A percentile compares a stretch with the other conserved stretches of the same genome.
phyloP scores from a whole-genome alignment of 345 rosid species.

The Lepidium africanum region DNA sequence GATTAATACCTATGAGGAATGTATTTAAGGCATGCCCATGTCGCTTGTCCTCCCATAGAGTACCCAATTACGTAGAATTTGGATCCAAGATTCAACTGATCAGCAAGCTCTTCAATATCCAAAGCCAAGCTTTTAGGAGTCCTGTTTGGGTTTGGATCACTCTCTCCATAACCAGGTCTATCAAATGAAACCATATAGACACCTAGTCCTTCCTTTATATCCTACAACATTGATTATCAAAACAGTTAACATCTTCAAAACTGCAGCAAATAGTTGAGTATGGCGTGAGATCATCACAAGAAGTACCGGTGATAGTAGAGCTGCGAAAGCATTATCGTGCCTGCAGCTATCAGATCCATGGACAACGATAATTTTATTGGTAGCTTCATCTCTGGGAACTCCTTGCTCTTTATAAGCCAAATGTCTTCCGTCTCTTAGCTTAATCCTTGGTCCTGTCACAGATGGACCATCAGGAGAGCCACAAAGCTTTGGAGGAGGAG shows the following conservation, averaged over 20 bases:
- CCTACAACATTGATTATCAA: slow-evolving; percentile 33
- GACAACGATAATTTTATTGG: slow-evolving; percentile 34
- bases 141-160: slow-evolving; percentile 50
- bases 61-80: slow-evolving; percentile 43
- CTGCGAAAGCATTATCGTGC: slow-evolving; percentile 34
- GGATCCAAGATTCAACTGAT: slow-evolving; percentile 53
- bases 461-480: slow-evolving; percentile 46
- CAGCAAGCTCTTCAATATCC: slow-evolving; percentile 67
- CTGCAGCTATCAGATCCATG: slow-evolving; percentile 48
- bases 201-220: slow-evolving; percentile 42
- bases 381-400: slow-evolving; percentile 42
- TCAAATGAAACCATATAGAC: slow-evolving; percentile 55
- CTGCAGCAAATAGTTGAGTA: neutral
- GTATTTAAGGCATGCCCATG: slow-evolving; percentile 61
- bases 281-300: neutral
- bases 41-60: slow-evolving; percentile 52
- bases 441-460: slow-evolving; percentile 47
- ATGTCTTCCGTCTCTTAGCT: slow-evolving; percentile 57
- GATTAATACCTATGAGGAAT: slow-evolving; percentile 53
- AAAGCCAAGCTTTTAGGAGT: slow-evolving; percentile 46
- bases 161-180: slow-evolving; percentile 73
- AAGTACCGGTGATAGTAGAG: slow-evolving; percentile 34
- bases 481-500: slow-evolving; percentile 40
- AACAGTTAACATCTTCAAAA: neutral
- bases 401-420: slow-evolving; percentile 57